Evolutionary conservation across 2,329 filamentous ascomycete species (phyloP).

Genomic region (Aspergillus tubingensis): DNA sequence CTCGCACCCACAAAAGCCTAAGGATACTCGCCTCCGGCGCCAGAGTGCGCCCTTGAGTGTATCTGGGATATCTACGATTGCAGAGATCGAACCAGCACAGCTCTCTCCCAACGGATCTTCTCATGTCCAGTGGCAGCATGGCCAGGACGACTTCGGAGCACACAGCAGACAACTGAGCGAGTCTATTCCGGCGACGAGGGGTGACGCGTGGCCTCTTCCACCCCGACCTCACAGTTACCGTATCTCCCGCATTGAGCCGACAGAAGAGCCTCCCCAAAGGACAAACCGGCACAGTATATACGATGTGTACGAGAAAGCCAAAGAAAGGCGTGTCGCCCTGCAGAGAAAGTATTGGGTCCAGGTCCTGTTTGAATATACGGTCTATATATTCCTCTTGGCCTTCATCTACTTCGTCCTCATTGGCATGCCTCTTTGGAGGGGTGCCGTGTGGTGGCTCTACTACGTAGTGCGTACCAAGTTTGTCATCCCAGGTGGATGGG

Average conservation of each 20-base stretch:
- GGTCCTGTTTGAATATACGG: conserved; percentile 40
- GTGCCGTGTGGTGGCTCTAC: conserved; percentile 48
- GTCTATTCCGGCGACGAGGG: neutral
- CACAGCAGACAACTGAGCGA: neutral
- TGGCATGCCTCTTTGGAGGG: conserved; percentile 50
- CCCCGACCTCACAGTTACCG: conserved; percentile 2
- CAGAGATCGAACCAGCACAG: neutral
- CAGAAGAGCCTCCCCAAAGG: neutral
- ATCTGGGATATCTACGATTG: neutral
- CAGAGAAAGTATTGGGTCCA: conserved; percentile 40
- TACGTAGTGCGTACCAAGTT: conserved; percentile 44
- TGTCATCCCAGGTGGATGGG: conserved; percentile 43
- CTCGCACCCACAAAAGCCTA: neutral
- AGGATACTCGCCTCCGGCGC: neutral
- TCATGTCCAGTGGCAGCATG: neutral
- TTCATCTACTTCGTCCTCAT: conserved; percentile 51
- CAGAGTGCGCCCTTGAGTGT: neutral
- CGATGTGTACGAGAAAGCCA: conserved; percentile 5
- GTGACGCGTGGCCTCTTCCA: conserved; percentile 6
- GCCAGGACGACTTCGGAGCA: neutral
- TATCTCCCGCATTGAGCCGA: conserved; percentile 3
- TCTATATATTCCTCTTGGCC: conserved; percentile 40
- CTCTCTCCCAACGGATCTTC: neutral
- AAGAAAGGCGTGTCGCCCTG: neutral
- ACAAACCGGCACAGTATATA: conserved; percentile 3